Evolutionary conservation across 2,329 filamentous ascomycete genomes (phyloP).

Genomic region (Aspergillus tanneri): DNA sequence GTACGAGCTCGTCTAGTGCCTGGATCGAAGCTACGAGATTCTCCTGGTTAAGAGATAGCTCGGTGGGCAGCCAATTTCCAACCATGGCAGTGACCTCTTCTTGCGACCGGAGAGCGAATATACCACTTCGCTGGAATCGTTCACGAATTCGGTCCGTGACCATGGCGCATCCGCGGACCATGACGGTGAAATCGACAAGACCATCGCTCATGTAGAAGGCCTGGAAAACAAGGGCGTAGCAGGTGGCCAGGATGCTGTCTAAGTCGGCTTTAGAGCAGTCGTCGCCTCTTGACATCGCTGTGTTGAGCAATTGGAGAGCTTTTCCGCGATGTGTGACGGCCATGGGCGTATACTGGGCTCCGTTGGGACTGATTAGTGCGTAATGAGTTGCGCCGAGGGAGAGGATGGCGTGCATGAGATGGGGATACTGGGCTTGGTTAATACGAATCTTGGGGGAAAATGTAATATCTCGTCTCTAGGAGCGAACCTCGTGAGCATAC

Average conservation of each 20-base stretch:
- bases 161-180: conserved; percentile 35
- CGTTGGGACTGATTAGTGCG: conserved; percentile 48
- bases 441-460: too few relatives aligned
- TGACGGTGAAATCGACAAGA: conserved; percentile 34
- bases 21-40: conserved; percentile 19
- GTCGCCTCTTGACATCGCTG: conserved; percentile 42
- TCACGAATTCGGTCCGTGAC: conserved; percentile 37
- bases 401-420: conserved; percentile 69
- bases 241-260: conserved; percentile 34
- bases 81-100: conserved; percentile 7
- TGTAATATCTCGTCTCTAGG: too few relatives aligned
- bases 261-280: conserved; percentile 21
- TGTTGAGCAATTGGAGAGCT: conserved; percentile 63
- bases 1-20: conserved; percentile 22
- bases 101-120: conserved; percentile 15
- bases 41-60: background rate
- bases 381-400: conserved; percentile 66
- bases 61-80: conserved; percentile 5
- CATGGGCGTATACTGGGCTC: conserved; percentile 53
- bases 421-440: conserved; percentile 48
- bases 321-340: conserved; percentile 66
- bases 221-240: conserved; percentile 36
- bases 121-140: conserved; percentile 12
- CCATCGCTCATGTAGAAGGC: conserved; percentile 36
- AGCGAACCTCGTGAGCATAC: conserved; percentile 54